Base-by-base conservation (phyloP, 1,139 yeast species). In the Spencermartinsiella ligniputridi region DNA sequence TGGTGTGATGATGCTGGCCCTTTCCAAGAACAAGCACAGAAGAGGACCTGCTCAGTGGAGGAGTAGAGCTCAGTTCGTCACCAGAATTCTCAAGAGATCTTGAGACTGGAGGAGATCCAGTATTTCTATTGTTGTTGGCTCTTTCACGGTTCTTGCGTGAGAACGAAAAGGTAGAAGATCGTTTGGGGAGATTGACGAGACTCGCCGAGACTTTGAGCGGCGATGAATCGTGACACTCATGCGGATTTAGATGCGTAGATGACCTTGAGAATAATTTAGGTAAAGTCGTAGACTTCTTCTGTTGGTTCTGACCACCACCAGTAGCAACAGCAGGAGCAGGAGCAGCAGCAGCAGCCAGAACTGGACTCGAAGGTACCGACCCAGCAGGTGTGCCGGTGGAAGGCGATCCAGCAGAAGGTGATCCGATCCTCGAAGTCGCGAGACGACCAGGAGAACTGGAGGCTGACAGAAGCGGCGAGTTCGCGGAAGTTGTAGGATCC, bases 181-280 rank as follows among this genome's bases (percentile, higher is more conserved):
- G 22, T 16, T 39, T 39, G n/a, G 37, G 42, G 6, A 34, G 29
- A 19, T 39, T 34, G 16, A 34, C 13, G 5, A 15, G n/a, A n/a
- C 32, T 27, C 5, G 13, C 13, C 32, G 32, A 27, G 12, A 5
- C n/a, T n/a, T 27, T 27, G 32, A 27, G 32, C 15, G 32, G 32
- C 6, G 32, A 27, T 11, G 13, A 5, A 15, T 9, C 32, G 15
- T 6, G 32, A 5, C 5, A 15, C 5, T 27, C 32, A n/a, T n/a
- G 16, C 11, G 18, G 25, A 5, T 25, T 29, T 15, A 37, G 15
- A 9, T 19, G 34, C 3, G 39, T 32, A 3, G 42, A 39, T 13
- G 42, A 39, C 9, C 42, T 25, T 11, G 42, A 39, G 22, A 39
- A 39, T n/a, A 39, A 30, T 21, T 19, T 13, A 3, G 42, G 35